These are phyloP conservation scores for Hypoxylon sp. DNA, from an alignment of 2,329 filamentous ascomycete species.

Conservation along the genomic window DNA sequence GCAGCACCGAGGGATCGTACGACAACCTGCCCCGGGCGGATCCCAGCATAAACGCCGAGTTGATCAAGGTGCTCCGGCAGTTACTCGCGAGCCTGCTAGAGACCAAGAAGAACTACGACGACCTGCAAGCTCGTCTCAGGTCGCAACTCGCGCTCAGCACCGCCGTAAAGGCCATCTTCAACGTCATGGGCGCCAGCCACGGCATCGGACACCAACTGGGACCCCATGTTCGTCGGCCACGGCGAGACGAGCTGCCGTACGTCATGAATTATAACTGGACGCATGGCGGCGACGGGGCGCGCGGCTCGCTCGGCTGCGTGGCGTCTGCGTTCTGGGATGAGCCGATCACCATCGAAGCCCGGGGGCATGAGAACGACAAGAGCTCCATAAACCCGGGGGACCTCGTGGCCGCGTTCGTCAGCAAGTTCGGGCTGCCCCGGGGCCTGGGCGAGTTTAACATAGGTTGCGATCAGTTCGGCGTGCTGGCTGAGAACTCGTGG, in stretches of 20 bases:
- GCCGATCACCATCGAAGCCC: conserved; percentile 28
- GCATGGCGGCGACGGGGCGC: conserved; percentile 27
- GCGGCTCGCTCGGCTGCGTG: conserved; percentile 15
- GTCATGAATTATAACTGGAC: conserved; percentile 41
- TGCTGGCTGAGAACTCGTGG: conserved; percentile 36
- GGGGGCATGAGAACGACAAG: conserved; percentile 22
- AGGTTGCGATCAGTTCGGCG: conserved; percentile 37
- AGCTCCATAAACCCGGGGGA: conserved; percentile 35
- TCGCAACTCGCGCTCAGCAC: conserved; percentile 28
- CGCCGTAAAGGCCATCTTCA: conserved; percentile 8
- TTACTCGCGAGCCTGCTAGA: conserved; percentile 31
- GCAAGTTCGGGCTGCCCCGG: conserved; percentile 35
- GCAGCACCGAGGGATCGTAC: conserved; percentile 39
- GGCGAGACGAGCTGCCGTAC: conserved; percentile 41
- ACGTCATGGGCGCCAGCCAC: conserved; percentile 39
- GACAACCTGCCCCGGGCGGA: conserved; percentile 18
- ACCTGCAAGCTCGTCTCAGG: conserved; percentile 39
- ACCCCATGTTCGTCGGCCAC: conserved; percentile 40
- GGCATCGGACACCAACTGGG: conserved; percentile 45
- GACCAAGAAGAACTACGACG: conserved; percentile 35
- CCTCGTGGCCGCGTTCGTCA: conserved; percentile 34
- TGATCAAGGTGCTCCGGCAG: conserved; percentile 18
- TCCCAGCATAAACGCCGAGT: conserved; percentile 13
- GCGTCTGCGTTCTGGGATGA: conserved; percentile 35
- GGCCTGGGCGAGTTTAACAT: conserved; percentile 37